Conservation (phyloP, 1,139 yeast species). For the Hyphopichia pseudoburtonii region DNA sequence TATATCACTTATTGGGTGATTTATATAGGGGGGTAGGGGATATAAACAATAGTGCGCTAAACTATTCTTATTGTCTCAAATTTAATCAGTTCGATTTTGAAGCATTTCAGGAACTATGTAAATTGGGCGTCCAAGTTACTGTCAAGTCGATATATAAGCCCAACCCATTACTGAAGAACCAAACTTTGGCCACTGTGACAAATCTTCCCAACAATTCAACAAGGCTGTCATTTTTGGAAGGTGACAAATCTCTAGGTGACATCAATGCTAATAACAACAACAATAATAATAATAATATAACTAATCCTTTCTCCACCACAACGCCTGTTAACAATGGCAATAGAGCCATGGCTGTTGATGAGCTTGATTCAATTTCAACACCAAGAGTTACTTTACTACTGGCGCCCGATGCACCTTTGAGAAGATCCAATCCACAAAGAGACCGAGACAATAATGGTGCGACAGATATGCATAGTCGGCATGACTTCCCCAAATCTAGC, state of each 20-base stretch:
- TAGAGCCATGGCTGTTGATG: constrained; percentile 23
- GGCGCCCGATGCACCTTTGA: constrained; percentile 55
- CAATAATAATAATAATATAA: constrained; percentile 10
- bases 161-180: constrained; percentile 8
- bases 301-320: constrained; percentile 27
- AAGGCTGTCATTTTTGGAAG: constrained; percentile 2
- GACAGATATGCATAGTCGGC: constrained; percentile 13
- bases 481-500: constrained; percentile 38
- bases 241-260: constrained; percentile 1
- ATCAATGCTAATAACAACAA: constrained; percentile 1
- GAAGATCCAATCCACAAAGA: constrained; percentile 45
- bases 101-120: constrained; percentile 75
- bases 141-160: constrained; percentile 59
- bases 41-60: constrained; percentile 60
- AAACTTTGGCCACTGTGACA: neutral
- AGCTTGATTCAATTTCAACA: constrained; percentile 33
- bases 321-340: constrained; percentile 12
- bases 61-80: constrained; percentile 67
- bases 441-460: constrained; percentile 16
- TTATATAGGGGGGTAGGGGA: constrained; percentile 62
- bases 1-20: constrained; percentile 70
- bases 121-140: constrained; percentile 66
- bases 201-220: constrained; percentile 5
- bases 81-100: constrained; percentile 84
- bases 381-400: constrained; percentile 45